Conservation (phyloP, 805 yeast species). For the Wickerhamiella azyma region DNA sequence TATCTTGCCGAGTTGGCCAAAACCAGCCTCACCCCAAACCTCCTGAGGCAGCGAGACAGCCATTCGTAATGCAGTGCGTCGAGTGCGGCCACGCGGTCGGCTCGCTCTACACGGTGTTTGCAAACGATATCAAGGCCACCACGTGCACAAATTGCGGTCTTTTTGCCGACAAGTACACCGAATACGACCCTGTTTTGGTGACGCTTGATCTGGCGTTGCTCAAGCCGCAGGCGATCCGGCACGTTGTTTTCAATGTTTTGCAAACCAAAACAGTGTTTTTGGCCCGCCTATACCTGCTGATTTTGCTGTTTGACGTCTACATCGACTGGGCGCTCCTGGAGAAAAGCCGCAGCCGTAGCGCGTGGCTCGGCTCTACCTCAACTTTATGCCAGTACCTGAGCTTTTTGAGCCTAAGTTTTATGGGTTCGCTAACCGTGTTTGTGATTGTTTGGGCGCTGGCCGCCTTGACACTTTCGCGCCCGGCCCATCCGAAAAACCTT, state of each 20-base stretch:
- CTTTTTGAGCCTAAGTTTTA: conserved; percentile 26
- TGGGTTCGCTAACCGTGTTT: conserved; percentile 26
- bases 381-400: conserved; percentile 27
- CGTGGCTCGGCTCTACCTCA: conserved; percentile 21
- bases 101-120: conserved; percentile 55
- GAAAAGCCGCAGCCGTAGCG: conserved; percentile 27
- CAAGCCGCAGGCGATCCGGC: conserved; percentile 70
- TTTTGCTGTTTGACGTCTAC: conserved; percentile 75
- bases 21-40: not conserved
- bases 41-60: not conserved
- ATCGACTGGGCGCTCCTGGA: conserved; percentile 87
- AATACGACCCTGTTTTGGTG: conserved; percentile 70
- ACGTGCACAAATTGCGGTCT: conserved; percentile 58
- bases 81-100: conserved; percentile 63
- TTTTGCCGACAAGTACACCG: conserved; percentile 83
- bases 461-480: conserved; percentile 26
- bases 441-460: conserved; percentile 18
- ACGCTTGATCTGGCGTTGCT: conserved; percentile 72
- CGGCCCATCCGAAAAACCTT: conserved; percentile 29
- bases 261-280: conserved; percentile 12
- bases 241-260: conserved; percentile 62
- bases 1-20: not conserved
- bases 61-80: conserved; percentile 63
- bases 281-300: conserved; percentile 43
- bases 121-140: conserved; percentile 63